Conservation (phyloP, 441 rosid species). For the Daphne laureola region DNA sequence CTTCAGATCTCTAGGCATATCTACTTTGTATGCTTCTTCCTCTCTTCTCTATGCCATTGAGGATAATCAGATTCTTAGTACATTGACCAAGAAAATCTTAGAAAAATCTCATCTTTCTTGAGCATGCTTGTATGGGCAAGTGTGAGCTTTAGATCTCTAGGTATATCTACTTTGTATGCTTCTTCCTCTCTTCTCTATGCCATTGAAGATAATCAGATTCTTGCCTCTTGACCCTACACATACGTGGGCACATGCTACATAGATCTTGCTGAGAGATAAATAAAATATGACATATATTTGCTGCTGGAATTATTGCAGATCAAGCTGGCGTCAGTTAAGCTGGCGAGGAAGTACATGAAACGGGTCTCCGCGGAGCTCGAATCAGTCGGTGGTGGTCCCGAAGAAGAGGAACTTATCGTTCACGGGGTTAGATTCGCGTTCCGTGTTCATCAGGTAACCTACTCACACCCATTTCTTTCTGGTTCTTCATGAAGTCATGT, state of each 20-base stretch:
- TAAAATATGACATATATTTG: too few relatives aligned
- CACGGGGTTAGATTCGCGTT: slow-evolving; percentile 91
- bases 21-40: slow-evolving; percentile 36
- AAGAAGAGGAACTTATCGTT: slow-evolving; percentile 88
- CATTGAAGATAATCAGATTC: slow-evolving; percentile 15
- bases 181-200: slow-evolving; percentile 22
- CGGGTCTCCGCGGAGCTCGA: slow-evolving; percentile 87
- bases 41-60: slow-evolving; percentile 20
- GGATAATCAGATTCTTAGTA: slow-evolving; percentile 11
- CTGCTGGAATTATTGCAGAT: slow-evolving; percentile 35
- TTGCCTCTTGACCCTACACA: slow-evolving; percentile 4
- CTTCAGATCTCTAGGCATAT: slow-evolving; percentile 25
- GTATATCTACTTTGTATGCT: slow-evolving; percentile 35
- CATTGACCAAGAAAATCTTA: slow-evolving; percentile 30
- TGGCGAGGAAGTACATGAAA: slow-evolving; percentile 94
- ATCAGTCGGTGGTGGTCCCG: slow-evolving; percentile 50
- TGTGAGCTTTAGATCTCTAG: slow-evolving; percentile 37
- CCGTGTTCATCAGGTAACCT: slow-evolving; percentile 92
- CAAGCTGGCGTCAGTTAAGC: slow-evolving; percentile 77
- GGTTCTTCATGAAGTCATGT: not conserved
- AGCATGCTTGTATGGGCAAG: slow-evolving; percentile 32
- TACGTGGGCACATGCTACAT: not conserved
- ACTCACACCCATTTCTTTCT: not conserved
- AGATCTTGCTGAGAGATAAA: not conserved
- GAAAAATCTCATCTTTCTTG: slow-evolving; percentile 23